These are phyloP conservation scores for Cynanchum wilfordii DNA, from an alignment of 257 asterid species.

Conservation along the genomic window DNA sequence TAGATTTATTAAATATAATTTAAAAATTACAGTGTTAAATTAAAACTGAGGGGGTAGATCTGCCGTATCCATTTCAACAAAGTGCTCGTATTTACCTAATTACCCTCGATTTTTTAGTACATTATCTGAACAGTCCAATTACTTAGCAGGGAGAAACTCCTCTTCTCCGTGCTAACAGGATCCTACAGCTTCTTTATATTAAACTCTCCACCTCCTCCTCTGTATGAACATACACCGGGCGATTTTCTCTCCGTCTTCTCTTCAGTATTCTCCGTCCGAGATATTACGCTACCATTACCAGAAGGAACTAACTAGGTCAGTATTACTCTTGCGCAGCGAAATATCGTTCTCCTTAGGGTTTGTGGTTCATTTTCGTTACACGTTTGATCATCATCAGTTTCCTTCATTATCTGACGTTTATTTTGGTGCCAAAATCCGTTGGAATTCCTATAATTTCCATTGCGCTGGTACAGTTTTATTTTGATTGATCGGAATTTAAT, in stretches of 20 bases:
- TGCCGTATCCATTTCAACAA: neutral
- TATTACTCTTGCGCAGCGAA: neutral
- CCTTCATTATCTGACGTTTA: neutral
- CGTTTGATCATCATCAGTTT: neutral
- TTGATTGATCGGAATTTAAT: neutral
- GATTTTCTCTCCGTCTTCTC: too few relatives aligned
- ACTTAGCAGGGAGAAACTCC: conserved; percentile 8
- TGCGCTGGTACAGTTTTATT: neutral
- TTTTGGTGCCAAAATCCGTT: neutral
- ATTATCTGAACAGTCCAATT: conserved; percentile 11
- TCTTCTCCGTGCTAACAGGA: neutral
- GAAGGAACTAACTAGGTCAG: neutral
- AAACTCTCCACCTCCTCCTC: neutral
- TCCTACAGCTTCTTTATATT: neutral
- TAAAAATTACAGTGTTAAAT: too few relatives aligned
- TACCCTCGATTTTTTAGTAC: neutral
- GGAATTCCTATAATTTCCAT: neutral
- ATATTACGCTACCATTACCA: neutral
- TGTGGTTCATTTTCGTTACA: neutral
- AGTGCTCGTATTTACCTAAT: neutral
- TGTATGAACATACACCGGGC: neutral
- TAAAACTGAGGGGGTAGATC: too few relatives aligned
- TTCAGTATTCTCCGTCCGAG: neutral
- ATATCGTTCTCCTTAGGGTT: conserved; percentile 5
- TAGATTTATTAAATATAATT: too few relatives aligned